A percentile compares a stretch with the other conserved stretches of the same genome.
phyloP scores from a whole-genome alignment of 108 stramenopile species.

The Cyclostephanos tholiformis region DNA sequence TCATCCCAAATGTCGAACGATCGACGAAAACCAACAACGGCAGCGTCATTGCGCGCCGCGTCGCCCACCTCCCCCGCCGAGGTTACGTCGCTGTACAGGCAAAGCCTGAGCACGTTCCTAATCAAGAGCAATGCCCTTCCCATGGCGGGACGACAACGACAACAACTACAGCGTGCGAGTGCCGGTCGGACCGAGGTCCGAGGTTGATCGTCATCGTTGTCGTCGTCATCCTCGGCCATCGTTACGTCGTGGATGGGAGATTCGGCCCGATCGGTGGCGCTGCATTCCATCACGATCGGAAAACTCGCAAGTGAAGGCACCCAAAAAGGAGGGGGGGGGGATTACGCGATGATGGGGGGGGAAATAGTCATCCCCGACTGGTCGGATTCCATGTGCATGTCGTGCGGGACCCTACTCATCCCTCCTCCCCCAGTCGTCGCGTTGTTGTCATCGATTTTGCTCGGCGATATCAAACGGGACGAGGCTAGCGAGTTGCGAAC shows the following conservation, averaged over 20 bases:
- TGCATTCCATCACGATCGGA: conserved; percentile 10
- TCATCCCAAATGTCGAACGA: no score
- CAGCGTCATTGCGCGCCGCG: not conserved
- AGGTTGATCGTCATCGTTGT: not conserved
- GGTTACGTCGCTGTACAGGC: conserved; percentile 12
- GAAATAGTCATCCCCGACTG: no score
- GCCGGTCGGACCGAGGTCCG: no score
- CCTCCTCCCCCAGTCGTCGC: not conserved
- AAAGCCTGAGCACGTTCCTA: conserved; percentile 16
- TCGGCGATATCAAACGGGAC: not conserved
- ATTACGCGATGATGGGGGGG: no score
- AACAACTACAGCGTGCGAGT: not conserved
- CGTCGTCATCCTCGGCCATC: not conserved
- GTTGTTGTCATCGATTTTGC: conserved; percentile 3
- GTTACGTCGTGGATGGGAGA: conserved; percentile 27
- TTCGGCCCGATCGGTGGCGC: conserved; percentile 12
- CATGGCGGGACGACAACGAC: not conserved
- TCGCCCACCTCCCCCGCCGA: not conserved
- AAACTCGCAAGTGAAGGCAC: not conserved
- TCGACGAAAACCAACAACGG: not conserved
- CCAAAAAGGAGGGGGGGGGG: not conserved
- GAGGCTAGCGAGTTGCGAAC: no score
- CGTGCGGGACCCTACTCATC: conserved; percentile 32
- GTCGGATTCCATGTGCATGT: conserved; percentile 32
- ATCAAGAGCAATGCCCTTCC: not conserved